Conservation (phyloP, 225 moss, liverwort and hornwort genomes). For the Neckera pumila region DNA sequence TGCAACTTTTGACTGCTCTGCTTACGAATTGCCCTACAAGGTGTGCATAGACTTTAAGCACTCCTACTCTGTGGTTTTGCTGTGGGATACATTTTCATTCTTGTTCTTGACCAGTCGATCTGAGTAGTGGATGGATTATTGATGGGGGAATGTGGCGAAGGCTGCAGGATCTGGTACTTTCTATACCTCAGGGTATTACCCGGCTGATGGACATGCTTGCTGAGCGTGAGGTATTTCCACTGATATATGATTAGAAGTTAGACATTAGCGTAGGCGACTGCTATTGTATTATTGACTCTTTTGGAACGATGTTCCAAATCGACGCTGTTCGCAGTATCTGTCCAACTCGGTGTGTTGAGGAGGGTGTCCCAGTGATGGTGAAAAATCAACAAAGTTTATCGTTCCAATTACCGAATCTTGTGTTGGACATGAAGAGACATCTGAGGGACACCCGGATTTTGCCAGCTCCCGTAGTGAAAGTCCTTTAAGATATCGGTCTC, state of each 20-base stretch:
- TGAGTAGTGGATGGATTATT: background rate
- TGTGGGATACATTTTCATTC: background rate
- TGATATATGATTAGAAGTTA: background rate
- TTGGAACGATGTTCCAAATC: background rate
- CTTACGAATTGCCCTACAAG: conserved; percentile 90
- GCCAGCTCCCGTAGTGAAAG: background rate
- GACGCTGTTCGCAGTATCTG: background rate
- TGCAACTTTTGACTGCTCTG: conserved; percentile 89
- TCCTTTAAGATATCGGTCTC: background rate
- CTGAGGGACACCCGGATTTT: conserved; percentile 26
- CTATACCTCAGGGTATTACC: conserved; percentile 90
- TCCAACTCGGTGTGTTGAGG: background rate
- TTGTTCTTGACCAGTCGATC: background rate
- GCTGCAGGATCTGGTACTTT: conserved; percentile 96
- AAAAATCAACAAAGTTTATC: conserved; percentile 8
- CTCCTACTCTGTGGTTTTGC: background rate
- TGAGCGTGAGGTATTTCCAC: conserved; percentile 76
- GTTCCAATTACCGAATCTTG: conserved; percentile 54
- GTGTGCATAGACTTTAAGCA: conserved; percentile 33
- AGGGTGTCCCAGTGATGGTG: conserved; percentile 32
- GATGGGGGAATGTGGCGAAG: conserved; percentile 46
- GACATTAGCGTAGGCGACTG: background rate
- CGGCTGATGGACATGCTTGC: conserved; percentile 99
- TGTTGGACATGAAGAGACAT: conserved; percentile 55
- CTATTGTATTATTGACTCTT: background rate